Conservation (phyloP, 169 alveolate species). For the Babesia microti region DNA sequence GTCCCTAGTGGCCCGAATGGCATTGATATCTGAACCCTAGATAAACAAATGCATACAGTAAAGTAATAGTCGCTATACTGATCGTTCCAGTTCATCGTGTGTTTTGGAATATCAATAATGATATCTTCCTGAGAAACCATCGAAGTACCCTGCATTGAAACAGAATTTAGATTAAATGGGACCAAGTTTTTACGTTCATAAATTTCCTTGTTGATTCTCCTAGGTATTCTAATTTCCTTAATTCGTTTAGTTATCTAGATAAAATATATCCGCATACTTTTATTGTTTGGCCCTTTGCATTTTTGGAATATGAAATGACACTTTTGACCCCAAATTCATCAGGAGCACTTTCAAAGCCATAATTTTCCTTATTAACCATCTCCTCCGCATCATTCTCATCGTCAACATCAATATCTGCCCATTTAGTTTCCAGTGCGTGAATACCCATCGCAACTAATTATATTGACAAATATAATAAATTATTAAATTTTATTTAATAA, state of each 20-base stretch:
- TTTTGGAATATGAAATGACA: conserved; percentile 55
- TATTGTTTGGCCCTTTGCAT: conserved; percentile 61
- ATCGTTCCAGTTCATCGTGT: conserved; percentile 22
- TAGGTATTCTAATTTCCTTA: conserved; percentile 45
- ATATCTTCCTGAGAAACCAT: conserved; percentile 51
- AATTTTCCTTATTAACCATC: conserved; percentile 13
- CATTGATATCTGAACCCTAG: conserved; percentile 51
- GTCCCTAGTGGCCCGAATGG: conserved; percentile 54
- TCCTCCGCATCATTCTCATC: conserved; percentile 57
- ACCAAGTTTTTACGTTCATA: conserved; percentile 42
- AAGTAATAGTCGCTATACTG: conserved; percentile 1
- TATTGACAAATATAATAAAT: neutral
- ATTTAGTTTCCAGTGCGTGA: conserved; percentile 44
- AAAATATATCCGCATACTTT: conserved; percentile 34
- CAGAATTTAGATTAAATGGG: conserved; percentile 45
- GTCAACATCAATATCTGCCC: conserved; percentile 69
- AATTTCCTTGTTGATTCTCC: conserved; percentile 48
- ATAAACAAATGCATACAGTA: conserved; percentile 19
- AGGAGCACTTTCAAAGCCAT: conserved; percentile 43
- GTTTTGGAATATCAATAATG: conserved; percentile 45
- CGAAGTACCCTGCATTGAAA: conserved; percentile 18
- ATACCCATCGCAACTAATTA: conserved; percentile 7
- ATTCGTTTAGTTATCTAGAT: conserved; percentile 57
- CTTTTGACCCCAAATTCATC: conserved; percentile 61
- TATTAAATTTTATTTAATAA: too few relatives aligned